These are phyloP conservation scores for Suillus fuscotomentosus DNA, from an alignment of 768 basidiomycete genomes.

Conservation along the genomic window DNA sequence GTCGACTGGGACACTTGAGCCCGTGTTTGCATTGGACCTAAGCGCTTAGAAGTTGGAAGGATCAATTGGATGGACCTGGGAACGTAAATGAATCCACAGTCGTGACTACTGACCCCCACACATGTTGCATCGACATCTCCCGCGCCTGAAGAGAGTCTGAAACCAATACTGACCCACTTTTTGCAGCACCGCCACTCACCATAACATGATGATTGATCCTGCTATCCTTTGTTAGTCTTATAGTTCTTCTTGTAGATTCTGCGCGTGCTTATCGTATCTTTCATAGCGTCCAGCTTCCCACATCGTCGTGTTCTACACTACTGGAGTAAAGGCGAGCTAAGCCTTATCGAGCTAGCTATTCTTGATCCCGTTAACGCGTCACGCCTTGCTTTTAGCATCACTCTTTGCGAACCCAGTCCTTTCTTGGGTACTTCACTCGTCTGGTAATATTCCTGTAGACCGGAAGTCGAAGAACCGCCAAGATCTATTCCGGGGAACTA, in stretches of 20 bases:
- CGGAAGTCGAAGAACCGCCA: constrained; percentile 92
- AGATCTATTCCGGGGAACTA: constrained; percentile 83
- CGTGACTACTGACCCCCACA: not conserved
- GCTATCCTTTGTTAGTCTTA: constrained; percentile 66
- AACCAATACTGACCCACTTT: constrained; percentile 3
- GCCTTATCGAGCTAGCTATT: constrained; percentile 6
- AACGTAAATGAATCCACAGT: not conserved
- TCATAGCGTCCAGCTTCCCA: constrained; percentile 77
- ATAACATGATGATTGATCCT: constrained; percentile 96
- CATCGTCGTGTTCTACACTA: constrained; percentile 80
- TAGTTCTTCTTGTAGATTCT: constrained; percentile 12
- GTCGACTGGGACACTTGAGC: not conserved
- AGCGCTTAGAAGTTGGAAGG: not conserved
- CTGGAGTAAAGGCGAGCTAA: constrained; percentile 79
- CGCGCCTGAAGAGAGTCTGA: not conserved
- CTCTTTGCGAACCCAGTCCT: constrained; percentile 80
- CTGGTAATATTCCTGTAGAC: constrained; percentile 98
- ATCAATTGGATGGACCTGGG: not conserved
- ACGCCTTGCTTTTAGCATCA: constrained; percentile 43
- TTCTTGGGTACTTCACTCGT: constrained; percentile 73
- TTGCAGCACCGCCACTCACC: constrained; percentile 77
- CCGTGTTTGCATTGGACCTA: not conserved
- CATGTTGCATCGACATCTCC: not conserved
- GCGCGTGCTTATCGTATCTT: constrained; percentile 17
- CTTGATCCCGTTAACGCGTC: constrained; percentile 6